Base-by-base conservation (phyloP, 805 yeast genomes). In the Tetrapisispora iriomotensis region DNA sequence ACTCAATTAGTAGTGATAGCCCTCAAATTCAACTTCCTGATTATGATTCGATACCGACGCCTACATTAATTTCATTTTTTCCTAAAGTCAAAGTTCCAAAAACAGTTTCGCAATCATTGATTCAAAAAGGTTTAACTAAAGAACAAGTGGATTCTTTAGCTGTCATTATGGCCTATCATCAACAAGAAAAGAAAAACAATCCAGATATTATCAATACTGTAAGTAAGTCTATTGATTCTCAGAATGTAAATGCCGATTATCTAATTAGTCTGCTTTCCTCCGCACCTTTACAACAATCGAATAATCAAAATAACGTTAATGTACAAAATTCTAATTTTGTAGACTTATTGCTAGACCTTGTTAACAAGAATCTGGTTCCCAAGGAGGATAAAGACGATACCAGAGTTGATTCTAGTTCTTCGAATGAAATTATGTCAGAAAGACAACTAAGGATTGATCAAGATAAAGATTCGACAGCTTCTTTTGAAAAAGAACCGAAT, bases 111-210 rank as follows among this genome's bases (percentile, higher is more conserved):
- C 60, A 67, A 17, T 72, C 86, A 1, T 57, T 82, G 33, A 70
- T 70, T 6, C 72, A 75, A 6, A 85, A 79, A 2, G 92, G 92
- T 0, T 66, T 82, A 30, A 66, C 76, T 2, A 74, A 70, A 41
- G 76, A 75, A 27, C 92, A 82, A 54, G 81, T 82, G 12, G 84
- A 79, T 50, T 76, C 85, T 2, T 62, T 82, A 25, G 77, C 84
- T 6, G 84, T 84, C 0, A 65, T 82, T 37, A 74, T 82, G 24
- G 88, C 87, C 0, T 82, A 78, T 48, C 82, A 82, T 56, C 79
- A 76, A 59, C 65, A 48, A 36, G 49, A 54, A 34, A 55, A 51
- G 31, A 29, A 34, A 14, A 44, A 41, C 21, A 37, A 37, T 22
- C 30, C 35, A 14, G 14, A 37, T 13, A 6, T 13, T 4, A 9